A percentile compares a stretch with the other conserved stretches of the same genome.
Conservation (phyloP, 345 rosid genomes). For the Eucalyptus sp. region DNA sequence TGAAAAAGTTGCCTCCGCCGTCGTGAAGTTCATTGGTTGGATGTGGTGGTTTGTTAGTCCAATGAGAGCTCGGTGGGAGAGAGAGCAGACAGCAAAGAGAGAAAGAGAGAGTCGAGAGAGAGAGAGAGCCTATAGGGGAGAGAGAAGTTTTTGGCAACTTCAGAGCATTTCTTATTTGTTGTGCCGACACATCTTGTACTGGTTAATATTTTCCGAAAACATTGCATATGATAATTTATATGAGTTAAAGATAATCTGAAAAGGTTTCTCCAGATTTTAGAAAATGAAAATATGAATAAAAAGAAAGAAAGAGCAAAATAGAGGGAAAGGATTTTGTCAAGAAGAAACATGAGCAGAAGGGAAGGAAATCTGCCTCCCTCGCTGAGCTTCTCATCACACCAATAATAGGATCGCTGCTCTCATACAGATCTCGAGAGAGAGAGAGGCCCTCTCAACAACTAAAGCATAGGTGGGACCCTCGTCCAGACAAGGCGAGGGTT, state of each 20-base stretch:
- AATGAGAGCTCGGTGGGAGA: no score
- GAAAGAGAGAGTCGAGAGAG: no score
- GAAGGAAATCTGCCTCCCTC: not conserved
- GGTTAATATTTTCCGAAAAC: rapidly evolving
- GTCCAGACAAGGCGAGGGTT: no score
- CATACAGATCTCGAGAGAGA: no score
- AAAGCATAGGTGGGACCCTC: no score
- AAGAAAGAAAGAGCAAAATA: not conserved
- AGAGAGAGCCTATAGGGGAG: no score
- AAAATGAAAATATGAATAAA: not conserved
- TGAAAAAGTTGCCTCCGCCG: rapidly evolving
- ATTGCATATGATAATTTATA: not conserved
- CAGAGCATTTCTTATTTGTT: rapidly evolving
- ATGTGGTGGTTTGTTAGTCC: no score
- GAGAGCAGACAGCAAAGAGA: rapidly evolving
- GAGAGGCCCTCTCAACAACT: no score
- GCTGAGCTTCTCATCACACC: not conserved
- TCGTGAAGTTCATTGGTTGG: no score
- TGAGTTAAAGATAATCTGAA: not conserved
- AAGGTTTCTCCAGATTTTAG: not conserved
- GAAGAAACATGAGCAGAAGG: not conserved
- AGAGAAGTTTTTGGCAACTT: no score
- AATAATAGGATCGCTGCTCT: no score
- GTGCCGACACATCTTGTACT: rapidly evolving
- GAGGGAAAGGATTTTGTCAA: not conserved